These are phyloP conservation scores for Ophiostoma novo-ulmi DNA, from an alignment of 2,329 filamentous ascomycete species.

Conservation along the genomic window DNA sequence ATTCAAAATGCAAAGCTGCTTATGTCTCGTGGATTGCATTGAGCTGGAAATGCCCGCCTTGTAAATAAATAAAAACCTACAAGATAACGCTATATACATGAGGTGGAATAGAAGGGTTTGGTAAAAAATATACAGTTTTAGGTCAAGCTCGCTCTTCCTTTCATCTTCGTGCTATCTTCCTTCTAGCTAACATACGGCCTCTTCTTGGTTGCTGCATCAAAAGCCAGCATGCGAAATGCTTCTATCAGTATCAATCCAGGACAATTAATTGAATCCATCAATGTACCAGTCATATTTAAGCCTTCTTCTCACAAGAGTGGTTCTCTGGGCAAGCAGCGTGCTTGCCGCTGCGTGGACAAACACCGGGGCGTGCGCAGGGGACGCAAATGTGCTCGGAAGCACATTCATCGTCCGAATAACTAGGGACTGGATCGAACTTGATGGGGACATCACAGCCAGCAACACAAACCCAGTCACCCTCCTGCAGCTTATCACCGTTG, in stretches of 20 bases:
- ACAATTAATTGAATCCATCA: neutral
- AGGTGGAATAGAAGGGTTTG: neutral
- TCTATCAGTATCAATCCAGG: neutral
- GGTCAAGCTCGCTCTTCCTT: constrained; percentile 3
- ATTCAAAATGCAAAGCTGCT: neutral
- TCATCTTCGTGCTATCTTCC: neutral
- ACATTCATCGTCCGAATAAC: constrained; percentile 28
- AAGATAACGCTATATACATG: constrained; percentile 8
- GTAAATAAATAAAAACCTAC: neutral
- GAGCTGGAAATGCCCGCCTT: neutral
- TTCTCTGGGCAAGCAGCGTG: constrained; percentile 23
- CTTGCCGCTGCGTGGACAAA: constrained; percentile 22
- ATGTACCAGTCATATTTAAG: neutral
- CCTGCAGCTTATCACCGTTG: constrained; percentile 1
- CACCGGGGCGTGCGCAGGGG: constrained; percentile 17
- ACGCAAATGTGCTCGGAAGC: constrained; percentile 33
- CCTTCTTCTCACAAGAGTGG: constrained; percentile 19
- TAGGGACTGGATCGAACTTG: neutral
- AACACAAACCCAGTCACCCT: constrained; percentile 22
- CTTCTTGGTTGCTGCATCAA: neutral
- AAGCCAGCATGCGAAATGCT: too few relatives aligned
- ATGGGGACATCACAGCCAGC: constrained; percentile 19
- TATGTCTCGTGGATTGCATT: neutral
- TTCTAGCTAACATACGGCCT: neutral
- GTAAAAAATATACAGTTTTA: constrained; percentile 4